Evolutionary conservation across 2,329 filamentous ascomycete genomes (phyloP).

Genomic region (Trichothecium sympodiale): DNA sequence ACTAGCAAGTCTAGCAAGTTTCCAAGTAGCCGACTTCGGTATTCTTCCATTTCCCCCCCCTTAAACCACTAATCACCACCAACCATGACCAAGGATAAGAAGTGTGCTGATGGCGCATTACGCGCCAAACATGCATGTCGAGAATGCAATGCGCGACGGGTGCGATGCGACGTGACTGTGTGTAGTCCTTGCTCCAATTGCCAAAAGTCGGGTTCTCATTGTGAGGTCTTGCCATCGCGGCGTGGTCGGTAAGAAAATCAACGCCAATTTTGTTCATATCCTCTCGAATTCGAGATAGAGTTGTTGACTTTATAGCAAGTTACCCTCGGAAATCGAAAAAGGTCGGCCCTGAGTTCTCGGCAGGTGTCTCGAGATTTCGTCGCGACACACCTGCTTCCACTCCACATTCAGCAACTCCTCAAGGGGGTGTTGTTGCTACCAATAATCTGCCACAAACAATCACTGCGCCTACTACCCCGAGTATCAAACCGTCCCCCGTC

Average conservation of each 20-base stretch:
- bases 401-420: neutral
- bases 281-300: neutral
- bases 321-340: neutral
- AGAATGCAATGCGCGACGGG: conserved; percentile 21
- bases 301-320: neutral
- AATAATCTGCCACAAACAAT: neutral
- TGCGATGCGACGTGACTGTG: conserved; percentile 24
- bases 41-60: no score
- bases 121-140: conserved; percentile 23
- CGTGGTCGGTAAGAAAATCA: conserved; percentile 21
- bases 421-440: neutral
- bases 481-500: conserved; percentile 8
- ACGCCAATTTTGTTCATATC: no score
- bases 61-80: no score
- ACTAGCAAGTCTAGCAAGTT: no score
- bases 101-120: conserved; percentile 8
- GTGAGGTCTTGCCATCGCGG: conserved; percentile 21
- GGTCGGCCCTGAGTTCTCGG: neutral
- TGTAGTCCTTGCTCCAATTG: conserved; percentile 21
- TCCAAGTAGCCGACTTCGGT: no score
- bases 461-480: conserved; percentile 4
- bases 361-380: no score
- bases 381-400: no score
- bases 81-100: conserved; percentile 15
- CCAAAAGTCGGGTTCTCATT: conserved; percentile 12